Conservation (phyloP, 2,329 filamentous ascomycete genomes). For the Epicoccum nigrum region DNA sequence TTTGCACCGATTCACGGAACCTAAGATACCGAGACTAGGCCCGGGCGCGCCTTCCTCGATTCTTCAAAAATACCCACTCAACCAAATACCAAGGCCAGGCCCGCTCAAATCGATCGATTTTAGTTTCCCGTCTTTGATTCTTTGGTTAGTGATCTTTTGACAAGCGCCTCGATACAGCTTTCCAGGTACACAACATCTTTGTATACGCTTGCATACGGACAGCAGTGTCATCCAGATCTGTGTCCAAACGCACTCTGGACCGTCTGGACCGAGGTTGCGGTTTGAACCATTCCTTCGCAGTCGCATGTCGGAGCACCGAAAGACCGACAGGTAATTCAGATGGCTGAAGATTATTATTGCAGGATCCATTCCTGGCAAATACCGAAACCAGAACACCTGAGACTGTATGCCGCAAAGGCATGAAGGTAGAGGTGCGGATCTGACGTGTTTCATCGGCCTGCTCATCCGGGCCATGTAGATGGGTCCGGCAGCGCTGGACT, state of each 20-base stretch:
- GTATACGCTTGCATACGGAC: constrained; percentile 6
- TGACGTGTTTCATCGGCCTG: constrained; percentile 11
- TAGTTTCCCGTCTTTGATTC: constrained; percentile 3
- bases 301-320: constrained; percentile 4
- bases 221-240: constrained; percentile 5
- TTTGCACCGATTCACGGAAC: constrained; percentile 7
- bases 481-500: constrained; percentile 5
- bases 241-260: not conserved
- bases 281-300: not conserved
- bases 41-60: constrained; percentile 9
- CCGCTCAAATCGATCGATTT: not conserved
- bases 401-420: constrained; percentile 8
- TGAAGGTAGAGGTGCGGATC: not conserved
- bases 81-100: not conserved
- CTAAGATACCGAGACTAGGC: constrained; percentile 9
- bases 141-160: constrained; percentile 2
- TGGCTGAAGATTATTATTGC: no score
- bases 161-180: not conserved
- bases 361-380: no score
- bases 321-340: not conserved
- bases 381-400: not conserved
- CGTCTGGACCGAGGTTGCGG: constrained; percentile 7
- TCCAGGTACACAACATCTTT: not conserved
- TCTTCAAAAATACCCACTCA: constrained; percentile 5
- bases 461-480: not conserved